Conservation (phyloP, 1,139 yeast species). For the Torulaspora globosa region DNA sequence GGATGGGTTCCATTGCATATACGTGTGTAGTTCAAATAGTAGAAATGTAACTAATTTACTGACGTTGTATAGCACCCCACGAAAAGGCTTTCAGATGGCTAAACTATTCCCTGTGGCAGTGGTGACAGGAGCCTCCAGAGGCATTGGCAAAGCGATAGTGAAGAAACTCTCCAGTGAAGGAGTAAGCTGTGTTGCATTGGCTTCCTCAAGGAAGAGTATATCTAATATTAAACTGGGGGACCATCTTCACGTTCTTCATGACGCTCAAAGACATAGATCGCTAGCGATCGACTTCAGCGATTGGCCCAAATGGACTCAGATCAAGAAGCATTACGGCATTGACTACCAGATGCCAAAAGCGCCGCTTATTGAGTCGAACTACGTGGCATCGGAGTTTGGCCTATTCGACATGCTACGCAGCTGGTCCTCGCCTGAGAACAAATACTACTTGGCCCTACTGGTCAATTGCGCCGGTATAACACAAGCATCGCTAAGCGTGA, state of each 20-base stretch:
- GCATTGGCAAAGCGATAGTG: constrained; percentile 73
- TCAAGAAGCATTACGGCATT: constrained; percentile 11
- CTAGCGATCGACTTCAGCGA: constrained; percentile 51
- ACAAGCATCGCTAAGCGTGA: constrained; percentile 52
- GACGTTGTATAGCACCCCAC: neutral
- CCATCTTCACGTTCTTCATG: constrained; percentile 11
- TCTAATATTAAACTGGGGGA: constrained; percentile 10
- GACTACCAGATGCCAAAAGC: constrained; percentile 8
- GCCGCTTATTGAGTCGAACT: neutral
- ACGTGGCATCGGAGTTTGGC: neutral
- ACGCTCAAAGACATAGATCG: constrained; percentile 46
- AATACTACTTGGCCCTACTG: constrained; percentile 34
- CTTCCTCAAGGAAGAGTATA: constrained; percentile 45
- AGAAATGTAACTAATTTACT: constrained; percentile 12
- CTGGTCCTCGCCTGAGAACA: constrained; percentile 6
- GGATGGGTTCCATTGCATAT: constrained; percentile 18
- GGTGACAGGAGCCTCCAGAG: constrained; percentile 84
- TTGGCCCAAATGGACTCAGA: constrained; percentile 31
- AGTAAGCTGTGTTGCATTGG: constrained; percentile 55
- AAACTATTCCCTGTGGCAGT: constrained; percentile 42
- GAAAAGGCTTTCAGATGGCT: neutral
- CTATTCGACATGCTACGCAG: constrained; percentile 7
- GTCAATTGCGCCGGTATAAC: constrained; percentile 83
- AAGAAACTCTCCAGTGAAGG: constrained; percentile 56
- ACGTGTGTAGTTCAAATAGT: constrained; percentile 19